Base-by-base conservation (phyloP, 108 stramenopile species). In the Heterococcus sp. region DNA sequence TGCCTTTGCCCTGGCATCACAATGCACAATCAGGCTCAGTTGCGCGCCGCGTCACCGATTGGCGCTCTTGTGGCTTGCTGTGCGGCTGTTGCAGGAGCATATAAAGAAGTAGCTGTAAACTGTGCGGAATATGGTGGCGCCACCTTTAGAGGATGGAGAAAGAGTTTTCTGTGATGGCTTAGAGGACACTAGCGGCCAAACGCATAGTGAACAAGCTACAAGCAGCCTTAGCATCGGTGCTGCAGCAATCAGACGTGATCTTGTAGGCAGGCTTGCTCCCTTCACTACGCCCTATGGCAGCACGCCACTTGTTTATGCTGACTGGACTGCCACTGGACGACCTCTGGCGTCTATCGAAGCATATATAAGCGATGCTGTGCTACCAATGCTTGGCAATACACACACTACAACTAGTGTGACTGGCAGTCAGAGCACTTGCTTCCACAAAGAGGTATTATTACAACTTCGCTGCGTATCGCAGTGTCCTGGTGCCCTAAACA, bases 351-450 rank as follows among this genome's bases (percentile, higher is more conserved):
- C 64, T 28, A 84, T 84, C 46, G 84, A 84, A 37, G 29, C 32
- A 2, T 84, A 72, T 33, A 65, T 84, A 8, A 31, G n/a, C 3
- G 26, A 73, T 1, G 71, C 73, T 37, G 84, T 84, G 1, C 11
- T 88, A 36, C 87, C 88, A 0, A 32, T 84, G 35, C 88, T 86
- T 37, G 88, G 88, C 4, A 89, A 88, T 67, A 89, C 88, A 2
- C 88, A 89, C 85, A 89, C 88, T 1, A 83, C 87, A 27, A 85
- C 87, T 1, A 67, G 39, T 26, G 35, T 85, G 27, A 84, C 82
- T 31, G 84, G 87, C 32, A 69, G 32, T 38, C 85, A 86, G 74
- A 75, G 72, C 37, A 87, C 85, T 11, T 87, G 83, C 46, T 87
- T 86, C 82, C 81, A 81, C 29, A 85, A 87, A 1, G 87, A 87